A percentile compares a stretch with the other conserved stretches of the same genome.
Evolutionary conservation across 148 eudicot species (phyloP).

Genomic region (Polygonum aviculare): DNA sequence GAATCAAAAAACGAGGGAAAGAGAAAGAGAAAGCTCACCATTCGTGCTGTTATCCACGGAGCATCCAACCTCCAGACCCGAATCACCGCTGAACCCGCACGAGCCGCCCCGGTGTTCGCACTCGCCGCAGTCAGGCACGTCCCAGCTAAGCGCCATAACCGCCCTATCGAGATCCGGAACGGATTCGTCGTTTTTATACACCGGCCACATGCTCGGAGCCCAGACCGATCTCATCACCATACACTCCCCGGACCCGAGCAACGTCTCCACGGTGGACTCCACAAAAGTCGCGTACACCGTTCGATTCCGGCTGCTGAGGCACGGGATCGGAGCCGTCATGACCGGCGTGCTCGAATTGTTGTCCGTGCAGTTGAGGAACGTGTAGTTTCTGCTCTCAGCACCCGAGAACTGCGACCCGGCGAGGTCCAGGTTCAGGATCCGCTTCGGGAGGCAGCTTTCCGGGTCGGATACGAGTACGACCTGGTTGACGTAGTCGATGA

Average conservation of each 20-base stretch:
- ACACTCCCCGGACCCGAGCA: conserved; percentile 22
- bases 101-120: conserved; percentile 32
- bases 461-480: conserved; percentile 30
- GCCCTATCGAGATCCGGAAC: conserved; percentile 23
- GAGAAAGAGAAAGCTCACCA: conserved; percentile 10
- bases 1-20: not conserved
- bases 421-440: conserved; percentile 16
- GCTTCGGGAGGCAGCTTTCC: conserved; percentile 25
- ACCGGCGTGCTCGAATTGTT: not conserved
- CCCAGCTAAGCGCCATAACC: conserved; percentile 40
- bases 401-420: conserved; percentile 21
- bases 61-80: conserved; percentile 28
- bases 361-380: conserved; percentile 32
- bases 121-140: conserved; percentile 27
- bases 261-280: conserved; percentile 1
- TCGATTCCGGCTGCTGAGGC: conserved; percentile 26
- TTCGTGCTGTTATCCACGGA: conserved; percentile 6
- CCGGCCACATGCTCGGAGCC: conserved; percentile 22
- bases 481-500: conserved; percentile 28
- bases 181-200: not conserved
- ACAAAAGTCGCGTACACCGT: conserved; percentile 19
- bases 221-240: conserved; percentile 13
- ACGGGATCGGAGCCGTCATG: conserved; percentile 16
- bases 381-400: conserved; percentile 1
- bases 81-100: conserved; percentile 37